phyloP scores from a whole-genome alignment of 2,329 filamentous ascomycete species.

The Berkeleyomyces rouxiae region DNA sequence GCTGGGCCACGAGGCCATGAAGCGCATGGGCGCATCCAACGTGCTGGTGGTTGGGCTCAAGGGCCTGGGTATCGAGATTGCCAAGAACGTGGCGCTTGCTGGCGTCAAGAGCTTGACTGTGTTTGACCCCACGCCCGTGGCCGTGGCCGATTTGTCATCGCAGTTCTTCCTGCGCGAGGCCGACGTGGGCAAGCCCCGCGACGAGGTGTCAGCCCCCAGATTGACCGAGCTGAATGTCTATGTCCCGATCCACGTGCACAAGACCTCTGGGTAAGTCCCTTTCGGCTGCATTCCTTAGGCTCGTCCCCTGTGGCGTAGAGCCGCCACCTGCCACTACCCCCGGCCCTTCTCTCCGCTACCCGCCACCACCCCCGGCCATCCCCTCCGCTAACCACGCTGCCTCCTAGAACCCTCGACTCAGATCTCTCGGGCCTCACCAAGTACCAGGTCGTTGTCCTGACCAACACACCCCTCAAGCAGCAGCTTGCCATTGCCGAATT shows the following conservation, averaged over 20 bases:
- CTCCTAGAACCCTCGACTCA: slow-evolving; percentile 42
- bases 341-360: too few relatives aligned
- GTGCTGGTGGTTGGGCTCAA: slow-evolving; percentile 83
- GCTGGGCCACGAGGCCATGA: slow-evolving; percentile 73
- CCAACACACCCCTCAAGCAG: slow-evolving; percentile 61
- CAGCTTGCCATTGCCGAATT: slow-evolving; percentile 80
- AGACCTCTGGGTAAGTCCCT: slow-evolving; percentile 32
- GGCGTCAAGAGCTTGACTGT: slow-evolving; percentile 95
- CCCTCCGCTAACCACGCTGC: background rate
- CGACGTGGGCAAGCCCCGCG: slow-evolving; percentile 85
- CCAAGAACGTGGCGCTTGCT: slow-evolving; percentile 95
- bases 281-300: slow-evolving; percentile 10
- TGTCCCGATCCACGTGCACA: slow-evolving; percentile 70
- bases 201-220: slow-evolving; percentile 68
- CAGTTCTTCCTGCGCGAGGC: slow-evolving; percentile 87
- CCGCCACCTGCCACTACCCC: too few relatives aligned
- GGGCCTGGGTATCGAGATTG: slow-evolving; percentile 91
- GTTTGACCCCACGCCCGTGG: slow-evolving; percentile 71
- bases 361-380: background rate
- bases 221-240: slow-evolving; percentile 94
- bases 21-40: slow-evolving; percentile 94
- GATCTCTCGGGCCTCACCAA: slow-evolving; percentile 71
- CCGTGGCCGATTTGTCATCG: slow-evolving; percentile 78
- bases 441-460: slow-evolving; percentile 87
- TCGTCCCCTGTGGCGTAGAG: slow-evolving; percentile 17